A percentile compares a stretch with the other conserved stretches of the same genome.
Evolutionary conservation across 1,139 yeast species (phyloP).

Genomic region (Kurtzmaniella quercitrusa): DNA sequence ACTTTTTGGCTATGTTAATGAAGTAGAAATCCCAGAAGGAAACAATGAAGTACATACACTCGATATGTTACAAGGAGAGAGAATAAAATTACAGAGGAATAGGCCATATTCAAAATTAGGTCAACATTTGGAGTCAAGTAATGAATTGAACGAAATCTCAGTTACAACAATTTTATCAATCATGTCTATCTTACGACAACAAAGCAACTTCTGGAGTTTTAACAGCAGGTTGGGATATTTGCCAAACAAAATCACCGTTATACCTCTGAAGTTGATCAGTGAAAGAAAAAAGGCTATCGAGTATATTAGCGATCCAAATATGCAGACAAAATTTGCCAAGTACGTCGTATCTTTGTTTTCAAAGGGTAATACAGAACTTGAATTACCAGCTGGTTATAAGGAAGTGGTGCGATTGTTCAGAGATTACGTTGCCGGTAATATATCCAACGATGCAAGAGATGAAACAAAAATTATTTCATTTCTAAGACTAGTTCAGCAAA

Average conservation of each 20-base stretch:
- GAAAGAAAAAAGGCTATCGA: neutral
- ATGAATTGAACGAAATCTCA: slow-evolving; percentile 13
- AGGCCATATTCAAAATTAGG: neutral
- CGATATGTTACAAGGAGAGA: slow-evolving; percentile 6
- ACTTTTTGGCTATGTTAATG: slow-evolving; percentile 32
- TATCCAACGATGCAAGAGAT: slow-evolving; percentile 35
- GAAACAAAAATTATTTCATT: slow-evolving; percentile 33
- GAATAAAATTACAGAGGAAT: neutral
- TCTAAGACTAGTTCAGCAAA: slow-evolving; percentile 30
- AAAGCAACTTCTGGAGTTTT: slow-evolving; percentile 43
- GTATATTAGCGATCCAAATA: neutral
- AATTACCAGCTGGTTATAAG: slow-evolving; percentile 24
- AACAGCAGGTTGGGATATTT: slow-evolving; percentile 28
- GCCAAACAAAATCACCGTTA: slow-evolving; percentile 44
- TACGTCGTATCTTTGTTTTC: slow-evolving; percentile 13
- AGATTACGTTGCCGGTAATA: slow-evolving; percentile 48
- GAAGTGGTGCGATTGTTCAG: slow-evolving; percentile 41
- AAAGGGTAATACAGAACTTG: neutral
- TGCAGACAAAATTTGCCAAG: slow-evolving; percentile 13
- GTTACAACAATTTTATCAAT: slow-evolving; percentile 40
- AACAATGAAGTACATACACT: slow-evolving; percentile 12
- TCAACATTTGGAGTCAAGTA: neutral
- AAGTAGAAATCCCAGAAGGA: slow-evolving; percentile 10
- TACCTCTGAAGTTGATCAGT: slow-evolving; percentile 26
- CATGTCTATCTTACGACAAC: slow-evolving; percentile 43